Evolutionary conservation across 2,329 filamentous ascomycete genomes (phyloP).

Genomic region (Fusarium sororula): DNA sequence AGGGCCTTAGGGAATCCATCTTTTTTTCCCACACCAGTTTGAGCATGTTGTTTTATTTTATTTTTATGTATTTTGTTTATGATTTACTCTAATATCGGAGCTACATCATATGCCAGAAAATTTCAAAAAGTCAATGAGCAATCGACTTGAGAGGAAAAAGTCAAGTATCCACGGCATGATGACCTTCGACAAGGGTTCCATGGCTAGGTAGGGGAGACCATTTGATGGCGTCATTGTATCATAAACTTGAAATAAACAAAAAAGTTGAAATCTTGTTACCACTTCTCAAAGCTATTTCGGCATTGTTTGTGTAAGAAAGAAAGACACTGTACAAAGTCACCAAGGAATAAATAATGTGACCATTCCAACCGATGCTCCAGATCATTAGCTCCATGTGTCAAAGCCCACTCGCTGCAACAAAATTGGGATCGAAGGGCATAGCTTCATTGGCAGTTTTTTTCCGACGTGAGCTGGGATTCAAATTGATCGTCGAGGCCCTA

Average conservation of each 20-base stretch:
- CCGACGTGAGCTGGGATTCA: slow-evolving; percentile 31
- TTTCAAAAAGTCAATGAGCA: slow-evolving; percentile 1
- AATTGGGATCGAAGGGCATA: slow-evolving; percentile 23
- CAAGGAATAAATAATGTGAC: not conserved
- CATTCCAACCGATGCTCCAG: not conserved
- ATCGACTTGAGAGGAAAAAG: not conserved
- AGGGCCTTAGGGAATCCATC: slow-evolving; percentile 11
- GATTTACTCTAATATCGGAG: not conserved
- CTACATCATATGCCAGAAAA: slow-evolving; percentile 14
- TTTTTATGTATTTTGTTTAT: not conserved
- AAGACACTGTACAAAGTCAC: not conserved
- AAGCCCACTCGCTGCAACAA: slow-evolving; percentile 1
- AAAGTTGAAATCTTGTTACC: not conserved
- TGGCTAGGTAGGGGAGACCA: not conserved
- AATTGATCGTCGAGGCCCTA: slow-evolving; percentile 32
- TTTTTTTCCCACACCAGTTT: slow-evolving; percentile 8
- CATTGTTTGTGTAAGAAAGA: not conserved
- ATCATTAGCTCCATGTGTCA: slow-evolving; percentile 20
- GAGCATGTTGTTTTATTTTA: not conserved
- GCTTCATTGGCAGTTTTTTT: slow-evolving; percentile 37
- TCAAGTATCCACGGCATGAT: not conserved
- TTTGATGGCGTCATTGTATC: slow-evolving; percentile 36
- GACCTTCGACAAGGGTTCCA: not conserved
- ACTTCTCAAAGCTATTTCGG: not conserved
- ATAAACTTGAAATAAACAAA: not conserved